Percentiles rank a stretch among this genome's conserved stretches.
Conservation (phyloP, 768 basidiomycete species). For the Mycena haematopus region DNA sequence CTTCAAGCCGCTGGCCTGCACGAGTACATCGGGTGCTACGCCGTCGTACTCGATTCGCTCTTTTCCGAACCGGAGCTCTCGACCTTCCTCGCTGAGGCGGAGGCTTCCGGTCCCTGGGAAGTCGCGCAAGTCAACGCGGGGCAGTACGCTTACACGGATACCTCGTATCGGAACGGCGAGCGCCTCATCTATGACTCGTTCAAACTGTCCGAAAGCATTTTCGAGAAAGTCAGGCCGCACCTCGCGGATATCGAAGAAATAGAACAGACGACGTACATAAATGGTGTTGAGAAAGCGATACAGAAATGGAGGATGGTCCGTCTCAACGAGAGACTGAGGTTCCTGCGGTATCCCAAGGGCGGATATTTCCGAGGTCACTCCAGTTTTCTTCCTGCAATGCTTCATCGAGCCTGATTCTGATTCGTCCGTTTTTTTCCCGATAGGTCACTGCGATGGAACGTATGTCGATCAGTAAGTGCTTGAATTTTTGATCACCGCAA, state of each 20-base stretch:
- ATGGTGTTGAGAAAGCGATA: background rate
- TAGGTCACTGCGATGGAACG: conserved; percentile 1
- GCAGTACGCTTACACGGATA: conserved; percentile 9
- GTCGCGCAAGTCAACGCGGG: conserved; percentile 26
- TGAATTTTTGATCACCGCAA: background rate
- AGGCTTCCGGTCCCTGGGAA: conserved; percentile 17
- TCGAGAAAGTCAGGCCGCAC: conserved; percentile 23
- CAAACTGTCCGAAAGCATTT: conserved; percentile 16
- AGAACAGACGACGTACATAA: conserved; percentile 6
- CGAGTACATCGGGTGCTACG: conserved; percentile 24
- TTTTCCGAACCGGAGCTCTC: conserved; percentile 7
- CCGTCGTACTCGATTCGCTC: conserved; percentile 25
- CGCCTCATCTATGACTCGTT: conserved; percentile 28
- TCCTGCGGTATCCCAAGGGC: conserved; percentile 22
- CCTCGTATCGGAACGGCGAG: conserved; percentile 24
- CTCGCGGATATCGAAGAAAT: conserved; percentile 25
- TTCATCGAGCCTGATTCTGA: background rate
- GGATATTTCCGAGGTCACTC: conserved; percentile 15
- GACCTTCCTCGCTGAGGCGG: conserved; percentile 13
- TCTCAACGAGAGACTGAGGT: conserved; percentile 28
- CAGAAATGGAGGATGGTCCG: conserved; percentile 31
- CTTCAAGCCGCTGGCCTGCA: conserved; percentile 18
- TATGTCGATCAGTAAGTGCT: conserved; percentile 5
- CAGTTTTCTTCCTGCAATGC: background rate
- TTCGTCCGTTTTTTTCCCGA: no score